Evolutionary conservation across 495 filamentous ascomycete species (phyloP).

Genomic region (Penicillium alfredii): DNA sequence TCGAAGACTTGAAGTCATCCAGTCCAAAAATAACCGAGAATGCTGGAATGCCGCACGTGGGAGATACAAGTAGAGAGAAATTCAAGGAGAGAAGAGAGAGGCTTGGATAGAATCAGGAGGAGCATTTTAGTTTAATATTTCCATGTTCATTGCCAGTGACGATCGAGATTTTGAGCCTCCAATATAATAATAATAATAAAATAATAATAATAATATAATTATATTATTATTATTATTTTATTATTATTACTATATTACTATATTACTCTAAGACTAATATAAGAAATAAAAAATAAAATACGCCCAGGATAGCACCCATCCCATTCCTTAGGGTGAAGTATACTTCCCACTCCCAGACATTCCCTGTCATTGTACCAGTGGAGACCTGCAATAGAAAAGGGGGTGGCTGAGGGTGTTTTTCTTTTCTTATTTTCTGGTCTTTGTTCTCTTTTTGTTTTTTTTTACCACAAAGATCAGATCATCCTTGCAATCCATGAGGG

Average conservation of each 20-base stretch:
- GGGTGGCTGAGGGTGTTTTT: no score
- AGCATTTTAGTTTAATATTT: slow-evolving; percentile 2
- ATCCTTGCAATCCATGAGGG: no score
- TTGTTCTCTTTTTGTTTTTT: no score
- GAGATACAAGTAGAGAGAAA: slow-evolving; percentile 11
- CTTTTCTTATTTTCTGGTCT: no score
- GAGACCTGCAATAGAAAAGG: no score
- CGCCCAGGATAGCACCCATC: slow-evolving; percentile 6
- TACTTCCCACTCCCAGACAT: no score
- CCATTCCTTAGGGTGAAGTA: no score
- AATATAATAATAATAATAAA: neutral
- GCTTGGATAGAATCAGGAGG: slow-evolving; percentile 8
- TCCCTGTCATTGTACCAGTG: no score
- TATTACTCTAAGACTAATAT: no score
- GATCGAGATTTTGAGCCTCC: slow-evolving; percentile 25
- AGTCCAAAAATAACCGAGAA: slow-evolving; percentile 14
- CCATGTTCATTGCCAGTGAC: slow-evolving; percentile 14
- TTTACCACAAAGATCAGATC: neutral
- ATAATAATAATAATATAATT: slow-evolving; percentile 1
- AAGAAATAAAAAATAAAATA: neutral
- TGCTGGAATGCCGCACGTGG: slow-evolving; percentile 18
- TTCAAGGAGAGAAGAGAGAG: neutral
- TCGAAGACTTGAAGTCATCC: no score
- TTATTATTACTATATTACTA: no score
- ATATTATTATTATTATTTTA: no score